These are phyloP conservation scores for Verticillium albo-atrum DNA, from an alignment of 2,329 filamentous ascomycete species.

Conservation along the genomic window DNA sequence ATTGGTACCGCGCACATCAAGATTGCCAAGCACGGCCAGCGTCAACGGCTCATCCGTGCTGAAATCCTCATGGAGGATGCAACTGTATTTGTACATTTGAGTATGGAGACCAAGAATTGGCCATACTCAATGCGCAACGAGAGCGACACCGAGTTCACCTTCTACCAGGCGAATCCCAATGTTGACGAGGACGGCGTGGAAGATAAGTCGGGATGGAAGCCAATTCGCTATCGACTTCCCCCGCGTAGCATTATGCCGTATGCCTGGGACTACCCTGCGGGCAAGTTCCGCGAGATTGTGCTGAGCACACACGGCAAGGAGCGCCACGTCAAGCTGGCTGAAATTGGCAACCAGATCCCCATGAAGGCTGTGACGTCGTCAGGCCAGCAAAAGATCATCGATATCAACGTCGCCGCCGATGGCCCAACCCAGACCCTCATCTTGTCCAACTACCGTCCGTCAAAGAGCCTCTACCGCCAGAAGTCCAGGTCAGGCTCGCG, in stretches of 20 bases:
- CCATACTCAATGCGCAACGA: constrained; percentile 98
- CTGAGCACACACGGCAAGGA: constrained; percentile 76
- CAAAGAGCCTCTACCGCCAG: constrained; percentile 80
- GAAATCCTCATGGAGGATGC: constrained; percentile 91
- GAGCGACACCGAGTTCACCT: constrained; percentile 93
- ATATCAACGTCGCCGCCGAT: constrained; percentile 92
- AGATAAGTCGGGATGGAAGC: constrained; percentile 84
- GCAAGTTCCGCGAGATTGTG: constrained; percentile 92
- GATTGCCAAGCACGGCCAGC: constrained; percentile 82
- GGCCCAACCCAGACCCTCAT: constrained; percentile 94
- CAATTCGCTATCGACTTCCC: constrained; percentile 86
- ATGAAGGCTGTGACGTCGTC: constrained; percentile 76
- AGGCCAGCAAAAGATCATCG: constrained; percentile 80
- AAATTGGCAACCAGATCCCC: constrained; percentile 93
- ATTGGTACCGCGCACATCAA: constrained; percentile 91
- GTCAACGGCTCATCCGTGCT: constrained; percentile 80
- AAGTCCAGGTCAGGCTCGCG: constrained; percentile 49
- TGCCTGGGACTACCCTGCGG: constrained; percentile 97
- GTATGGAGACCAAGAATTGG: constrained; percentile 90
- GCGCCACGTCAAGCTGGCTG: constrained; percentile 87
- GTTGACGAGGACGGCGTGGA: constrained; percentile 84
- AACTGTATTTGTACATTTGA: constrained; percentile 89
- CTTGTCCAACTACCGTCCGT: constrained; percentile 87
- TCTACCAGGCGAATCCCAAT: constrained; percentile 92
- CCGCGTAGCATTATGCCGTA: constrained; percentile 98